phyloP scores from a whole-genome alignment of 1,139 yeast genomes.

The Pichia sp. region DNA sequence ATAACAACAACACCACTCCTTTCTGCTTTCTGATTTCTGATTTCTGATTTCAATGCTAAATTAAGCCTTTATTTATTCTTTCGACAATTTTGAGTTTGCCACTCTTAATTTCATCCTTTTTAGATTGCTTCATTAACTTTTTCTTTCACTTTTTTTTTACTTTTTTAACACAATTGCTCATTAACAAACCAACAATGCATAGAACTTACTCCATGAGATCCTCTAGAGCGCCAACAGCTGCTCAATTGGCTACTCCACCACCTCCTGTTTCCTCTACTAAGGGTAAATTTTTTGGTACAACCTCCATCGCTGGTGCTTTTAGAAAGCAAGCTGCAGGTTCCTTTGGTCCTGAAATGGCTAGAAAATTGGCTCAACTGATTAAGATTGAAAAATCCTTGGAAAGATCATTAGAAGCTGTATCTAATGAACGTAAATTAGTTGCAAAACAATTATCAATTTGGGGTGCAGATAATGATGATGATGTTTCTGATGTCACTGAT shows the following conservation, averaged over 20 bases:
- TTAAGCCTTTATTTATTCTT: too few species aligned
- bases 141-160: background rate
- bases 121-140: background rate
- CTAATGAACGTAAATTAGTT: constrained; percentile 92
- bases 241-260: constrained; percentile 89
- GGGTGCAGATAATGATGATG: constrained; percentile 99
- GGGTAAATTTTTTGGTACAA: constrained; percentile 85
- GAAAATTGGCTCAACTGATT: constrained; percentile 82
- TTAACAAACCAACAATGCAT: constrained; percentile 54
- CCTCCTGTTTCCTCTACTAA: constrained; percentile 91
- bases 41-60: too few species aligned
- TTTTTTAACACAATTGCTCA: background rate
- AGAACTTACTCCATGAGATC: constrained; percentile 97
- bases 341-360: constrained; percentile 89
- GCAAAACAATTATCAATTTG: constrained; percentile 93
- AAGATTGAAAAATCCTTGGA: constrained; percentile 95
- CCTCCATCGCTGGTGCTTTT: constrained; percentile 60
- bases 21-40: too few species aligned
- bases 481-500: constrained; percentile 94
- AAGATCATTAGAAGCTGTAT: constrained; percentile 89
- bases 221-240: constrained; percentile 92
- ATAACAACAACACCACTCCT: too few species aligned
- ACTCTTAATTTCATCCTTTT: background rate
- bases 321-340: constrained; percentile 89
- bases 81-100: background rate